Evolutionary conservation across 345 rosid genomes (phyloP), one percentile per base, ranked within the genome.

Genomic region (Isatis tinctoria): DNA sequence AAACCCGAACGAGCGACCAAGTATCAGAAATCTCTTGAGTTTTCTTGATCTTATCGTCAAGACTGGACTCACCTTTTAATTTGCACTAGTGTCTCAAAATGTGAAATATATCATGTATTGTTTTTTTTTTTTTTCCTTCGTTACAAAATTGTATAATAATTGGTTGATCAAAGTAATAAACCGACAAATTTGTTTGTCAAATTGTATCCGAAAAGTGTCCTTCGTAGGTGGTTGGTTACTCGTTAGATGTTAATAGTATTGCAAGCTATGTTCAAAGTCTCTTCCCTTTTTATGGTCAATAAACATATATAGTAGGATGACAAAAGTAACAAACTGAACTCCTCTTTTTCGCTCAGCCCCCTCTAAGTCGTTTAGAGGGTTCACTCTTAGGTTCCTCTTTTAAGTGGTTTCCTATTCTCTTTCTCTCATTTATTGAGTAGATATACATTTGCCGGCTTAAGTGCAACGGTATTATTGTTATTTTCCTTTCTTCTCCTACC

Each of bases 41-140:
- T 84, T 82, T 83, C 83, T 93, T 82, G 94, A 87, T 74, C 87
- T 86, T 56, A 87, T 89, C 30, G 84, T 81, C 66, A 87, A 84
- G 81, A 80, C 80, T 82, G 93, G 90, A 60, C 87, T 86, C 77
- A 83, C 72, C 58, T 82, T 82, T 61, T 90, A 44, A 69, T 51
- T 22, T 65, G 32, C 13, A 62, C 13, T 30, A 41, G 49, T 64
- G 14, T 63, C 53, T 64, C 44, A 45, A 27, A 41, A 27, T 76
- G 75, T 76, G 18, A 70, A 58, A 27, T 63, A 54, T 20, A 35
- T 49, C 66, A 24, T 75, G 62, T 60, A 14, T 53, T 13, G 1
- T 16, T 65, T 22, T 54, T 10, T 16, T 65, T 26, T 24, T 2
- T 12, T 28, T 37, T 49, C n/a, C 9, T 9, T 33, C 6, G 59